Evolutionary conservation across 257 asterid genomes (phyloP).

Genomic region (Sherardia arvensis): DNA sequence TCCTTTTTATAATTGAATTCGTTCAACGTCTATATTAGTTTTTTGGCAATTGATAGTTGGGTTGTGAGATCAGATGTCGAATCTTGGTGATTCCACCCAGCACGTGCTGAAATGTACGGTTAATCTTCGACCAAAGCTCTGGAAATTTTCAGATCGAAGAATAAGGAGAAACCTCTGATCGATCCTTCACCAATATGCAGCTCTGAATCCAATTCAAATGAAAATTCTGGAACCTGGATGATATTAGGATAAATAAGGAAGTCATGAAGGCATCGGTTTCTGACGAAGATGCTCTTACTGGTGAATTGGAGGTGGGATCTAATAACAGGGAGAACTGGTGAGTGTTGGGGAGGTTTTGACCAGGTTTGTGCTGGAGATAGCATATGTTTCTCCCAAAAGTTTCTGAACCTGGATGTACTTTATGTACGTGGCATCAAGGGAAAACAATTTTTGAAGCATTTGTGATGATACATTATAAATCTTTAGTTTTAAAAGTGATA

Average conservation of each 20-base stretch:
- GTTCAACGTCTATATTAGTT: too few relatives aligned
- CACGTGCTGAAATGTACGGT: conserved; percentile 9
- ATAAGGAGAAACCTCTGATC: background rate
- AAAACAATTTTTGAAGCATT: conserved; percentile 72
- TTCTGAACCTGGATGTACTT: conserved; percentile 60
- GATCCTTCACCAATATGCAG: conserved; percentile 3
- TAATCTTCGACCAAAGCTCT: background rate
- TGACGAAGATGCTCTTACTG: conserved; percentile 25
- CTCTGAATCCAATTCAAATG: background rate
- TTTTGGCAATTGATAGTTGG: too few relatives aligned
- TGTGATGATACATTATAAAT: too few relatives aligned
- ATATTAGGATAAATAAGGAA: conserved; percentile 38
- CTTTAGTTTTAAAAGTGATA: too few relatives aligned
- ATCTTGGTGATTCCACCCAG: background rate
- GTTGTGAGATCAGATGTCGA: conserved; percentile 5
- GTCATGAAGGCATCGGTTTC: conserved; percentile 19
- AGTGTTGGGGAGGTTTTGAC: conserved; percentile 40
- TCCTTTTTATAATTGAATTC: too few relatives aligned
- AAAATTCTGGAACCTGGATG: conserved; percentile 12
- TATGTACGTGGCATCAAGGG: conserved; percentile 73
- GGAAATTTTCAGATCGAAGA: background rate
- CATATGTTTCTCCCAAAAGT: conserved; percentile 60
- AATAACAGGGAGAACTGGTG: conserved; percentile 49
- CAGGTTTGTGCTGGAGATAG: conserved; percentile 60
- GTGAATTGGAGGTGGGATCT: conserved; percentile 52